Evolutionary conservation across 1,284 basidiomycete genomes (phyloP).

Genomic region (Cystobasidiaceae sp.): DNA sequence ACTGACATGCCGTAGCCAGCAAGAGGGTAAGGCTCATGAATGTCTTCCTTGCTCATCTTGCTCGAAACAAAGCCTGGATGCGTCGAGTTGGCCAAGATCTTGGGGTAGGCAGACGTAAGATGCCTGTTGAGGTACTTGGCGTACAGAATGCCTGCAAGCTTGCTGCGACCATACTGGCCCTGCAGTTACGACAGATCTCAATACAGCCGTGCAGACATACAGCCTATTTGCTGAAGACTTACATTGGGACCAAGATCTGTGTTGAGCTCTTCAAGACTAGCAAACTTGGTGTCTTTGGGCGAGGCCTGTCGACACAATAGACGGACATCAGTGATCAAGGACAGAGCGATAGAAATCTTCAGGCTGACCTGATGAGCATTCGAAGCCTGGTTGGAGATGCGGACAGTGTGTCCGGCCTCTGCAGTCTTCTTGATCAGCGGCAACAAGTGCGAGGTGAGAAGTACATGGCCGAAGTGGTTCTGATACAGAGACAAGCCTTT

Average conservation of each 20-base stretch:
- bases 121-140: conserved; percentile 27
- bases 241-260: conserved; percentile 28
- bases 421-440: conserved; percentile 29
- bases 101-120: conserved; percentile 11
- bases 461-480: conserved; percentile 31
- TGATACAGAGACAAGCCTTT: neutral
- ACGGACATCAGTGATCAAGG: neutral
- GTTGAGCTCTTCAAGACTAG: conserved; percentile 25
- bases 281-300: conserved; percentile 30
- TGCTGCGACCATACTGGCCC: conserved; percentile 14
- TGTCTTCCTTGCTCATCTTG: conserved; percentile 19
- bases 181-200: neutral
- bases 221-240: neutral
- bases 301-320: neutral
- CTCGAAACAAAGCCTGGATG: conserved; percentile 30
- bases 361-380: conserved; percentile 29
- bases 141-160: conserved; percentile 28
- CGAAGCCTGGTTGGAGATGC: conserved; percentile 19
- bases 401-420: conserved; percentile 9
- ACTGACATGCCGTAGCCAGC: conserved; percentile 26
- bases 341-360: neutral
- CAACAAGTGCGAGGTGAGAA: conserved; percentile 24
- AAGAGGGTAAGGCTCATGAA: conserved; percentile 29
- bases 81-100: conserved; percentile 28
- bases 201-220: neutral